Base-by-base conservation (phyloP, 2,329 filamentous ascomycete genomes). In the Plectosphaerella plurivora region DNA sequence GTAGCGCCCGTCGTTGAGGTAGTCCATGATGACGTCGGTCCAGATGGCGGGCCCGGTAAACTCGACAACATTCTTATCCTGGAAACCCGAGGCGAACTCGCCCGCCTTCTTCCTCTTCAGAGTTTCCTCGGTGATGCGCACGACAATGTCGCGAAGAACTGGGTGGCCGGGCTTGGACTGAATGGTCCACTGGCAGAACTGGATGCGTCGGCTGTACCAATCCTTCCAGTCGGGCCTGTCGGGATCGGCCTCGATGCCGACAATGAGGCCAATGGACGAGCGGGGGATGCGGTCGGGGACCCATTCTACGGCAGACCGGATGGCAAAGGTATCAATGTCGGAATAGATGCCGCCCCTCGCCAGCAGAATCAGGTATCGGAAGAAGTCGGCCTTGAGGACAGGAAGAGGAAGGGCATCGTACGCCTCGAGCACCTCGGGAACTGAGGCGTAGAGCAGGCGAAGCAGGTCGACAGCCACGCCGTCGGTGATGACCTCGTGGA, bases 151-250 rank as follows among this genome's bases (percentile, higher is more conserved):
- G 56, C 92, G 84, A 53, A 99, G 79, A 12, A 96, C 84, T 0
- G 94, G 94, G 67, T 99, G 94, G 11, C 94, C 94, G 0, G 93
- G 88, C 71, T 99, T 99, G 53, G 89, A 77, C 70, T 97, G 93
- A 57, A 99, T 97, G 1, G 94, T 99, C 94, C 94, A 99, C 69
- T 99, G 94, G 73, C 94, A 99, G 71, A 99, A 97, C 68, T 97
- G 94, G 55, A 99, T 92, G 57, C 93, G 84, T 54, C 94, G 88
- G 57, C 91, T 94, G 75, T 97, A 99, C 94, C 93, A 97, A 1
- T 96, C 77, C 36, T 84, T 81, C 94, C 94, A 99, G 68, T 99
- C 94, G 4, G 83, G 82, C 47, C 94, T 84, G 69, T 97, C 91
- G 0, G 94, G 91, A 65, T 99, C 94, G 5, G 94, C 94, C 74